Conservation (phyloP, 2,329 filamentous ascomycete genomes). For the Ophiognomonia clavigignenti-juglandacearum region DNA sequence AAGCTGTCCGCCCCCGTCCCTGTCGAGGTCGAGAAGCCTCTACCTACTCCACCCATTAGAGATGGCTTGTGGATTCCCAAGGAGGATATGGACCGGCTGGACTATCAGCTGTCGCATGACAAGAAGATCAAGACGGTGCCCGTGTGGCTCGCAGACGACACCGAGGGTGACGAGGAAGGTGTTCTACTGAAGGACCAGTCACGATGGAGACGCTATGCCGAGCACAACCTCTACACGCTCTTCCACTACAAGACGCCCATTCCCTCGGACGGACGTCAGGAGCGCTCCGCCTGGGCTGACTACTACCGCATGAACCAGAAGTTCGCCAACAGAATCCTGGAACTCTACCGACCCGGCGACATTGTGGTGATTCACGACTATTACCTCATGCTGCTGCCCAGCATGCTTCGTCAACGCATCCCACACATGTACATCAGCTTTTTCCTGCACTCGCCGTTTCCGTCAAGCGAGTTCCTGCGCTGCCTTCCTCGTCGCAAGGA, state of each 20-base stretch:
- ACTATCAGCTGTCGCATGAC: slow-evolving; percentile 67
- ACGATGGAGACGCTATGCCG: slow-evolving; percentile 85
- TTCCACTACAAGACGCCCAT: slow-evolving; percentile 97
- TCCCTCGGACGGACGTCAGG: slow-evolving; percentile 76
- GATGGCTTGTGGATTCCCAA: slow-evolving; percentile 69
- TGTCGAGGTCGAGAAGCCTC: slow-evolving; percentile 55
- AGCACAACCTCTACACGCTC: slow-evolving; percentile 85
- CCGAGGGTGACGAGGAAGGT: slow-evolving; percentile 61
- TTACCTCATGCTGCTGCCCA: slow-evolving; percentile 84
- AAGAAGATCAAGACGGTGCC: slow-evolving; percentile 76
- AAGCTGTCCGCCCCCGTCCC: slow-evolving; percentile 77
- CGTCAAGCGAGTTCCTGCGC: slow-evolving; percentile 90
- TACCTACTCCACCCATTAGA: slow-evolving; percentile 51
- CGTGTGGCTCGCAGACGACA: slow-evolving; percentile 82
- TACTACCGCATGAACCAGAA: slow-evolving; percentile 91
- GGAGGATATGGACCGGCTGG: slow-evolving; percentile 67
- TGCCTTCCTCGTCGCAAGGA: slow-evolving; percentile 87
- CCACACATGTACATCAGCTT: slow-evolving; percentile 92
- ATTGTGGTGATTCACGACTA: slow-evolving; percentile 93
- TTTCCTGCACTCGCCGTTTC: slow-evolving; percentile 91
- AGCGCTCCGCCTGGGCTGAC: slow-evolving; percentile 82
- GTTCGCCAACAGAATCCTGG: slow-evolving; percentile 83
- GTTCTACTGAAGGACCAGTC: slow-evolving; percentile 75
- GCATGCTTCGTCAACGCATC: slow-evolving; percentile 77
- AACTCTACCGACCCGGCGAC: slow-evolving; percentile 88